Evolutionary conservation across 371 early-diverging fungal species (phyloP).

Genomic region (Capniomyces stellatus): DNA sequence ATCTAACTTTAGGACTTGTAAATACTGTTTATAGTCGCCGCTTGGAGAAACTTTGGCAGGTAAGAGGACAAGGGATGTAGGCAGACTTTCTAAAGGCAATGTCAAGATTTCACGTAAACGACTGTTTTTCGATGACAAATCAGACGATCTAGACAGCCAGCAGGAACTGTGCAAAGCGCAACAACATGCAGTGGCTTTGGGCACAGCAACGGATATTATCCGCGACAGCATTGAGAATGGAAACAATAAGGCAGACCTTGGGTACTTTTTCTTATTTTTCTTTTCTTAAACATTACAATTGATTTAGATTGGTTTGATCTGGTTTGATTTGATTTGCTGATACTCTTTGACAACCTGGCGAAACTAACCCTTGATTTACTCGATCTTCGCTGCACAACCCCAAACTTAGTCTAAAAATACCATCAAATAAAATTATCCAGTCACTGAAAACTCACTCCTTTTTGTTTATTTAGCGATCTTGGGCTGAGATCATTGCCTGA

Average conservation of each 20-base stretch:
- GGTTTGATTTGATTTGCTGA: too few species aligned
- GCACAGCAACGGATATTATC: slow-evolving; percentile 13
- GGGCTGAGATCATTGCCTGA: slow-evolving; percentile 15
- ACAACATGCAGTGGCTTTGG: background rate
- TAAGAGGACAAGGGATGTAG: background rate
- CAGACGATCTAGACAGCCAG: slow-evolving; percentile 7
- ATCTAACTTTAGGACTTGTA: too few species aligned
- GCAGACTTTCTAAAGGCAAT: background rate
- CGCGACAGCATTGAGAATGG: slow-evolving; percentile 14
- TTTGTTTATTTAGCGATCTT: slow-evolving; percentile 10
- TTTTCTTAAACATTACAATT: background rate
- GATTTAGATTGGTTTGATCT: too few species aligned
- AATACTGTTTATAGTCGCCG: too few species aligned
- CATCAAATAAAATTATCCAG: too few species aligned
- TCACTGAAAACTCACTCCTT: background rate
- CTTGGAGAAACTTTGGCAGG: too few species aligned
- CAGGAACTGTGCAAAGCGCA: slow-evolving; percentile 1
- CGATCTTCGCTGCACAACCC: too few species aligned
- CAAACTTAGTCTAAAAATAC: too few species aligned
- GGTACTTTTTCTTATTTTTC: background rate
- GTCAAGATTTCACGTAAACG: slow-evolving; percentile 1
- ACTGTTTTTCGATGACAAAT: slow-evolving; percentile 18
- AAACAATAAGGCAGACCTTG: slow-evolving; percentile 15
- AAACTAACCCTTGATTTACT: too few species aligned
- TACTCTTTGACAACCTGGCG: too few species aligned